phyloP scores from a whole-genome alignment of 1,284 basidiomycete species.

The Leccinum huronense region DNA sequence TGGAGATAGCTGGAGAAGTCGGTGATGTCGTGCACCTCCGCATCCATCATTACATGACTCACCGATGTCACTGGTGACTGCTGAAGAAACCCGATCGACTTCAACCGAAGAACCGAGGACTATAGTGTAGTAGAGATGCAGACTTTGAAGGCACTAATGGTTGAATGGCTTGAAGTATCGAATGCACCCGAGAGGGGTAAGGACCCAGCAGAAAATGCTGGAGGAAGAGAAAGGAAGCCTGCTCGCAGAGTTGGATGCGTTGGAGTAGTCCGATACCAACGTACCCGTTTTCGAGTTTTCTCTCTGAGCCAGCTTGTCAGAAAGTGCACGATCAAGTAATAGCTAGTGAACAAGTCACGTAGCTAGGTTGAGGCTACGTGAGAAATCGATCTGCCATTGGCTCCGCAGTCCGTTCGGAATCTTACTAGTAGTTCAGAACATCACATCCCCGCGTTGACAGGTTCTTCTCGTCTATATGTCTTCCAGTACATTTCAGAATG shows the following conservation, averaged over 20 bases:
- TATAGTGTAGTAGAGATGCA: constrained; percentile 10
- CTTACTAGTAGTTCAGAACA: not conserved
- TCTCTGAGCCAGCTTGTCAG: not conserved
- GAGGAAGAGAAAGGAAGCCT: constrained; percentile 10
- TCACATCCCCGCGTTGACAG: not conserved
- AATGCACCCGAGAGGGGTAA: constrained; percentile 8
- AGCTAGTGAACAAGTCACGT: not conserved
- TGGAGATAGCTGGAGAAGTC: constrained; percentile 6
- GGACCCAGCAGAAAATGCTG: constrained; percentile 11
- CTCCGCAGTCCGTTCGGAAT: not conserved
- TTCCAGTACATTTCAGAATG: constrained; percentile 32
- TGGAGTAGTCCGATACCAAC: not conserved
- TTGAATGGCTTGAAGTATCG: constrained; percentile 5
- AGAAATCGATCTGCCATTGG: not conserved
- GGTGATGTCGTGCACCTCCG: constrained; percentile 11
- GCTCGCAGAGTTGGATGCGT: constrained; percentile 1
- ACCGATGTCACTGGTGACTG: constrained; percentile 8
- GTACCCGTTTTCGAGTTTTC: not conserved
- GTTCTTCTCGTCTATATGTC: constrained; percentile 20
- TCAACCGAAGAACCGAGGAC: constrained; percentile 11
- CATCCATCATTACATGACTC: constrained; percentile 17
- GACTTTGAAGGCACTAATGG: constrained; percentile 2
- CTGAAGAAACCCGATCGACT: constrained; percentile 4
- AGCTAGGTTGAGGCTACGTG: not conserved
- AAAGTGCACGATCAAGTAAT: not conserved